Conservation (phyloP, 805 yeast species). For the Kluyveromyces starmeri region DNA sequence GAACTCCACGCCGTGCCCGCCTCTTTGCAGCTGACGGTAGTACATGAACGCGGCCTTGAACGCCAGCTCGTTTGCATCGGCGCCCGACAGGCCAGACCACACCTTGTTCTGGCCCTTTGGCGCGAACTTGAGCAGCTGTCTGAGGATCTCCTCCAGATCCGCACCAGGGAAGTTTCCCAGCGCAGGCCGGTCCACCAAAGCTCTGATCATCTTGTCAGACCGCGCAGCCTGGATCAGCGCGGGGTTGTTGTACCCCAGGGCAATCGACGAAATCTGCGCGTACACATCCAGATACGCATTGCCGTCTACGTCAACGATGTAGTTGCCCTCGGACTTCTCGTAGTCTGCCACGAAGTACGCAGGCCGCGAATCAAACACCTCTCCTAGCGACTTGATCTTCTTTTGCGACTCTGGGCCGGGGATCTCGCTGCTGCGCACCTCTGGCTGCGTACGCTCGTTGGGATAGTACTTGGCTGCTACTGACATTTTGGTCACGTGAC, state of each 20-base stretch:
- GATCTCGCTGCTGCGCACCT: constrained; percentile 43
- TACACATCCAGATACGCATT: constrained; percentile 53
- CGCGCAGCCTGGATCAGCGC: constrained; percentile 49
- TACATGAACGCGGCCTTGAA: constrained; percentile 65
- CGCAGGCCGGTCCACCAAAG: constrained; percentile 62
- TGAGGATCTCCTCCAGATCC: constrained; percentile 41
- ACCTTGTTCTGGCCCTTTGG: constrained; percentile 52
- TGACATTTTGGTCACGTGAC: constrained; percentile 30
- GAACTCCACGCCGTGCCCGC: constrained; percentile 51
- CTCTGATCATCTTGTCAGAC: constrained; percentile 53
- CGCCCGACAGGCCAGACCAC: constrained; percentile 61
- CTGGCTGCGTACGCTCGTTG: constrained; percentile 68
- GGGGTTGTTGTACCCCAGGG: constrained; percentile 65
- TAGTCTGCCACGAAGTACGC: constrained; percentile 59
- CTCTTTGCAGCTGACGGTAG: constrained; percentile 48
- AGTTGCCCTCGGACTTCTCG: constrained; percentile 54
- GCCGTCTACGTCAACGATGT: constrained; percentile 58
- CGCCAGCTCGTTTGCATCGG: constrained; percentile 64
- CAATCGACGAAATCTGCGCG: constrained; percentile 67
- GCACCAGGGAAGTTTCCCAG: constrained; percentile 54
- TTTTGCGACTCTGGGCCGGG: constrained; percentile 71
- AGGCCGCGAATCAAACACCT: constrained; percentile 53
- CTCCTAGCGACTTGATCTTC: constrained; percentile 43
- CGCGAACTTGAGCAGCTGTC: constrained; percentile 49
- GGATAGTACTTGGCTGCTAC: constrained; percentile 59